These are phyloP conservation scores for Botryotinia globosa DNA, from an alignment of 2,329 filamentous ascomycete genomes.

Conservation along the genomic window DNA sequence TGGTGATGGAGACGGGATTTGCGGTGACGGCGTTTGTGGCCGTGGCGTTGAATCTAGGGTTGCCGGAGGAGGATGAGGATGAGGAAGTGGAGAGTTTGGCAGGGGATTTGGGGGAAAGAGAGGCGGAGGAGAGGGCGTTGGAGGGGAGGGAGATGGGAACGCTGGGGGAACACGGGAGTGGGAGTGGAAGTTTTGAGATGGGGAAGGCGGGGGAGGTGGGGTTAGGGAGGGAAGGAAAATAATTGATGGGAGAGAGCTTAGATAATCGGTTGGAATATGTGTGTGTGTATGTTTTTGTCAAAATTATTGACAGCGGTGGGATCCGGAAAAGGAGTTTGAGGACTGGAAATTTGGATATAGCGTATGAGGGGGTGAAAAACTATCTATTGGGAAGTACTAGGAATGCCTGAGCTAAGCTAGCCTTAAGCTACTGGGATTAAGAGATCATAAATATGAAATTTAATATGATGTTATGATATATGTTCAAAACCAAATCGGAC, in stretches of 20 bases:
- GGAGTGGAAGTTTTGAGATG: conserved; percentile 1
- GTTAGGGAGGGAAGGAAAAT: background rate
- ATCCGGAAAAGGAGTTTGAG: background rate
- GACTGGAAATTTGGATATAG: background rate
- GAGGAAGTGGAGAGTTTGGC: conserved; percentile 39
- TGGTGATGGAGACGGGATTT: conserved; percentile 74
- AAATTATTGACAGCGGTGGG: background rate
- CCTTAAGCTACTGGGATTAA: background rate
- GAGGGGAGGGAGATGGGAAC: background rate
- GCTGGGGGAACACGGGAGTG: background rate
- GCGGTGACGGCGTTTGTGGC: conserved; percentile 68
- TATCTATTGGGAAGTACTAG: background rate
- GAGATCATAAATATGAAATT: background rate
- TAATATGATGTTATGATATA: background rate
- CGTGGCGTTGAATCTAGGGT: conserved; percentile 59
- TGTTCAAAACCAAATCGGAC: background rate
- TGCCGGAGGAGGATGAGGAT: conserved; percentile 76
- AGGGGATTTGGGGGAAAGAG: conserved; percentile 29
- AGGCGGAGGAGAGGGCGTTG: conserved; percentile 13
- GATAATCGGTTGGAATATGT: background rate
- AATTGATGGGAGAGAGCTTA: background rate
- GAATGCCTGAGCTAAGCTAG: background rate
- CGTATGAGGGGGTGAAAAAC: background rate
- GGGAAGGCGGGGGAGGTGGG: background rate
- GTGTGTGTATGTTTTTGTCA: background rate